These are phyloP conservation scores for Trichosphaerium sp. DNA, from an alignment of 78 protist genomes.

Conservation along the genomic window DNA sequence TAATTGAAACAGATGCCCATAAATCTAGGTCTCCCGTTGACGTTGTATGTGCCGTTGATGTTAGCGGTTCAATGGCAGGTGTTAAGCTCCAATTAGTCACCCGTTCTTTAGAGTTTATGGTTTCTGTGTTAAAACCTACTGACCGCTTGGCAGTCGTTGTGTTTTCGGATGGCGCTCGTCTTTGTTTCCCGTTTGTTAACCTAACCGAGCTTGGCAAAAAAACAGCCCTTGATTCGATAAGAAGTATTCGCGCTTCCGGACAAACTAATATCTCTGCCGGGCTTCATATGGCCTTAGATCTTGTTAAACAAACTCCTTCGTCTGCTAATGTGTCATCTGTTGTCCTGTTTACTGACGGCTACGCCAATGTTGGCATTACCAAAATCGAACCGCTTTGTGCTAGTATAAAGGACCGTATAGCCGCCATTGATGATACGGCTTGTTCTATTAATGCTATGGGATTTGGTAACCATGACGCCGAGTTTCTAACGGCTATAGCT, in stretches of 20 bases:
- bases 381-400: background rate
- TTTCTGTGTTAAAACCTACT: background rate
- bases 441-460: conserved; percentile 17
- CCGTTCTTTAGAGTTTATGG: conserved; percentile 14
- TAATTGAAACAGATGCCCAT: too few species aligned
- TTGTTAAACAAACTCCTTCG: background rate
- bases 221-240: background rate
- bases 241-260: background rate
- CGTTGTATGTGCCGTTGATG: conserved; percentile 25
- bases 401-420: background rate
- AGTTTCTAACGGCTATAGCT: too few species aligned
- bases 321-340: background rate
- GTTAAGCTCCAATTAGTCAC: conserved; percentile 24
- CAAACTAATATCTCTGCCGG: conserved; percentile 44
- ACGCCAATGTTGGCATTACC: conserved; percentile 32
- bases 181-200: background rate
- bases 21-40: conserved; percentile 10
- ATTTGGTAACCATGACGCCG: too few species aligned
- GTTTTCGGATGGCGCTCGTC: background rate
- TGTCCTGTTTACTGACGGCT: conserved; percentile 48
- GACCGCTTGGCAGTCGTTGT: conserved; percentile 19
- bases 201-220: background rate
- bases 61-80: conserved; percentile 30
- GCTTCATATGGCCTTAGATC: conserved; percentile 11
- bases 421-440: too few species aligned